Base-by-base conservation (phyloP, 495 filamentous ascomycete genomes). In the Terfezia boudieri region DNA sequence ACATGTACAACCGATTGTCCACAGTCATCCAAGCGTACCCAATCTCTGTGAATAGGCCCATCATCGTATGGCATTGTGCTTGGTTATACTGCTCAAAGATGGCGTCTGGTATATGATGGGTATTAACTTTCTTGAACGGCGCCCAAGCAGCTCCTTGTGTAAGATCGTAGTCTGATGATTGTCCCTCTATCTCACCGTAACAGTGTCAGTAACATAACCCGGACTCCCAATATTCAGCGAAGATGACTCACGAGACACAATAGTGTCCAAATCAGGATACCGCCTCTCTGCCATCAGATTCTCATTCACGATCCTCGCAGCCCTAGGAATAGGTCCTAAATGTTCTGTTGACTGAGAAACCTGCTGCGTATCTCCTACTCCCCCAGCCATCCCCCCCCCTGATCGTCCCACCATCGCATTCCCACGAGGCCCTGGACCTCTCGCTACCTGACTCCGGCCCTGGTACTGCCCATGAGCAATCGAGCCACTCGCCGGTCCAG, bases 11-110 rank as follows among this genome's bases (percentile, higher is more conserved):
- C 53, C 83, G 80, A 67, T 90, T 94, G 69, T 99, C 90, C 62
- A 99, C 93, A 0, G 84, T 75, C 20, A 92, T 81, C 87, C 89
- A 99, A 49, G 88, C 89, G 69, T 95, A 88, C 56, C 85, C 84
- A 59, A 99, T 67, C 65, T 86, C 82, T 20, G 90, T 84, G 67
- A 99, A 94, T 41, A 96, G 68, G 20, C 90, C 90, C 80, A 96
- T 92, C 63, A 74, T 77, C 10, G 89, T 90, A 23, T 80, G 80
- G 2, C 93, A 77, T 58, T 88, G 77, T 50, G 83, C 26, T 16
- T 51, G 70, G 66, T 99, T 92, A 65, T 87, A 84, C 61, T 92
- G 87, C 55, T 85, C 81, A 61, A 95, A 86, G 36, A 96, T 81
- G 56, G 74, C 73, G 57, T 95, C 83, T 37, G 90, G 90, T 26